Conservation (phyloP, 2,329 filamentous ascomycete genomes). For the Hypomyces rosellus region DNA sequence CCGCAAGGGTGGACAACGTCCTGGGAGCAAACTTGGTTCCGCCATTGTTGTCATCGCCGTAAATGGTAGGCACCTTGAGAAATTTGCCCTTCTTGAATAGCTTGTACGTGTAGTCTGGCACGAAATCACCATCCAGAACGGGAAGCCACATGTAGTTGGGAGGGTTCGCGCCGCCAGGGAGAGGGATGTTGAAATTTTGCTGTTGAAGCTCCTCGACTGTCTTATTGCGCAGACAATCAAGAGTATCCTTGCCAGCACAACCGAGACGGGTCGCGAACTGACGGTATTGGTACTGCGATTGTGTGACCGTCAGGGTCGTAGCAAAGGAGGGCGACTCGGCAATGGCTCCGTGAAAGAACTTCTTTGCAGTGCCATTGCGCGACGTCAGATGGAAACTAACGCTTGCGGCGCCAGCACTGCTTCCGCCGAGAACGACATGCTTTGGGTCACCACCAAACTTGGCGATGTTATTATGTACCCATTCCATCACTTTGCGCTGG, state of each 20-base stretch:
- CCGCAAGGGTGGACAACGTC: slow-evolving; percentile 24
- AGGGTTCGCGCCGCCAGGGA: slow-evolving; percentile 19
- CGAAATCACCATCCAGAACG: slow-evolving; percentile 47
- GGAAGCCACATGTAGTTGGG: slow-evolving; percentile 51
- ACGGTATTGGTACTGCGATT: slow-evolving; percentile 48
- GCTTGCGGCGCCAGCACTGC: slow-evolving; percentile 60
- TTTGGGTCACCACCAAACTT: slow-evolving; percentile 63
- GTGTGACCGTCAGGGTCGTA: slow-evolving; percentile 36
- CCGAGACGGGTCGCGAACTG: slow-evolving; percentile 38
- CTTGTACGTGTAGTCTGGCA: slow-evolving; percentile 44
- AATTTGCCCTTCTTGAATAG: slow-evolving; percentile 43
- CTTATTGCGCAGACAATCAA: slow-evolving; percentile 41
- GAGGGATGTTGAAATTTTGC: slow-evolving; percentile 34
- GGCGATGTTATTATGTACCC: slow-evolving; percentile 60
- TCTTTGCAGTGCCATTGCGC: slow-evolving; percentile 41
- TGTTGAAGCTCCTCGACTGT: slow-evolving; percentile 35
- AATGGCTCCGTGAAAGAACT: slow-evolving; percentile 45
- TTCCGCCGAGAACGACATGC: slow-evolving; percentile 63
- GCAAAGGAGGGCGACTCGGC: slow-evolving; percentile 48
- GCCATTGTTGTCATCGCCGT: slow-evolving; percentile 33
- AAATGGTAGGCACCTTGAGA: slow-evolving; percentile 48
- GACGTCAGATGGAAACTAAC: slow-evolving; percentile 58
- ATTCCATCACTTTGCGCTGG: slow-evolving; percentile 61
- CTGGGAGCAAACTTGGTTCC: slow-evolving; percentile 31
- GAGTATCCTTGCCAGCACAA: slow-evolving; percentile 32